These are phyloP conservation scores for Spinacia oleracea DNA, from an alignment of 179 eudicot genomes.

Conservation along the genomic window DNA sequence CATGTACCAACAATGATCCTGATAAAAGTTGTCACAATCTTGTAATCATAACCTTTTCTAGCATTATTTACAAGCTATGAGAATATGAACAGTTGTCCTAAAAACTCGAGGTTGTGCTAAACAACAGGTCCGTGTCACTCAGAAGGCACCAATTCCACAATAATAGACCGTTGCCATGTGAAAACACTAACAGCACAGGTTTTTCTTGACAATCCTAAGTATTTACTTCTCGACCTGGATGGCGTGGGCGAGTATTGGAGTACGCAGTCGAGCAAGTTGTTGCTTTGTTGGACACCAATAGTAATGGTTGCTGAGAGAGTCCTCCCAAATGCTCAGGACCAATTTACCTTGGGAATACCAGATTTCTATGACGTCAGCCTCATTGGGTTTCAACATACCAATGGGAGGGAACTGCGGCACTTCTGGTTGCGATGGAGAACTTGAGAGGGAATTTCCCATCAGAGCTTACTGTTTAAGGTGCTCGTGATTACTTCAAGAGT, in stretches of 20 bases:
- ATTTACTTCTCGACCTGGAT: constrained; percentile 40
- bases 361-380: constrained; percentile 63
- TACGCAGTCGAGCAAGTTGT: constrained; percentile 61
- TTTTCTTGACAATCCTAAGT: constrained; percentile 34
- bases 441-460: constrained; percentile 42
- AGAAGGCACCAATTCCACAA: constrained; percentile 41
- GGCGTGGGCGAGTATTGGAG: constrained; percentile 61
- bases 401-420: constrained; percentile 44
- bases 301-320: constrained; percentile 45
- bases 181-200: constrained; percentile 17
- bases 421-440: constrained; percentile 57
- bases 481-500: constrained; percentile 48
- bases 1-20: too few species aligned
- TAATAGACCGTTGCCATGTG: constrained; percentile 50
- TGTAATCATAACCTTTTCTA: not conserved
- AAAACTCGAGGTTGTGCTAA: constrained; percentile 1
- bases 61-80: not conserved
- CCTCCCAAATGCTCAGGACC: constrained; percentile 42
- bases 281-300: constrained; percentile 46
- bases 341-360: constrained; percentile 40
- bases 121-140: constrained; percentile 27
- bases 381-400: constrained; percentile 62
- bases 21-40: too few species aligned
- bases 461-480: constrained; percentile 43
- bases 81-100: not conserved